Conservation (phyloP, 192 early-diverging fungal genomes). For the Rhizophlyctis rosea region DNA sequence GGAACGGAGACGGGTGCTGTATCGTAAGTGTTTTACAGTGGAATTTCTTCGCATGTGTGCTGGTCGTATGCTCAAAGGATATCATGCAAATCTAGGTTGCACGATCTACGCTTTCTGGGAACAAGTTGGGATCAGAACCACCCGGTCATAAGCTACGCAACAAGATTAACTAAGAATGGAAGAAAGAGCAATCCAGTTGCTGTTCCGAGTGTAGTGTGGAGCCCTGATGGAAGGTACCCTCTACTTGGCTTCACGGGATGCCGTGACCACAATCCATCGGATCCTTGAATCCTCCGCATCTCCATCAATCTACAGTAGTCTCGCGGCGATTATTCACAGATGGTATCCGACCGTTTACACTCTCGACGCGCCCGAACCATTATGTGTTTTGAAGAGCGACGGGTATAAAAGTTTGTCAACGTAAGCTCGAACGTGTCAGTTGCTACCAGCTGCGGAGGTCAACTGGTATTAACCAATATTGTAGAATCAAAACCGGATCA, state of each 20-base stretch:
- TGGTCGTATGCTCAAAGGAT: no score
- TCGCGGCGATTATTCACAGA: slow-evolving; percentile 18
- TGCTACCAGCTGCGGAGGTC: no score
- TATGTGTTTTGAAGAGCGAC: slow-evolving; percentile 12
- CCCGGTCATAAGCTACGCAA: no score
- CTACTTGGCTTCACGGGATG: neutral
- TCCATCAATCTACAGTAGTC: no score
- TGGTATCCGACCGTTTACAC: slow-evolving; percentile 21
- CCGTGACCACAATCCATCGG: slow-evolving; percentile 1
- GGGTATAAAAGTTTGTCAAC: slow-evolving; percentile 17
- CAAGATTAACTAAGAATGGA: no score
- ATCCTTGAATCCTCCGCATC: no score
- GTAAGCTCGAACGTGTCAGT: slow-evolving; percentile 6
- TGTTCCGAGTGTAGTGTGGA: slow-evolving; percentile 15
- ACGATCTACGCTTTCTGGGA: no score
- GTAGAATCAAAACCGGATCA: no score
- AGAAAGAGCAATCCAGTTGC: no score
- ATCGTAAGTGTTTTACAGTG: slow-evolving; percentile 9
- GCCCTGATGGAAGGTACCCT: slow-evolving; percentile 5
- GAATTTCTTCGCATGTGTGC: neutral
- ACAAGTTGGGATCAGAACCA: no score
- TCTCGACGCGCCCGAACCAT: slow-evolving; percentile 7
- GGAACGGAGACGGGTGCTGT: slow-evolving; percentile 11
- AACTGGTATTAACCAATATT: no score
- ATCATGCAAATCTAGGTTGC: no score